These are phyloP conservation scores for Cytidiella melzeri DNA, from an alignment of 768 basidiomycete genomes.

Conservation along the genomic window DNA sequence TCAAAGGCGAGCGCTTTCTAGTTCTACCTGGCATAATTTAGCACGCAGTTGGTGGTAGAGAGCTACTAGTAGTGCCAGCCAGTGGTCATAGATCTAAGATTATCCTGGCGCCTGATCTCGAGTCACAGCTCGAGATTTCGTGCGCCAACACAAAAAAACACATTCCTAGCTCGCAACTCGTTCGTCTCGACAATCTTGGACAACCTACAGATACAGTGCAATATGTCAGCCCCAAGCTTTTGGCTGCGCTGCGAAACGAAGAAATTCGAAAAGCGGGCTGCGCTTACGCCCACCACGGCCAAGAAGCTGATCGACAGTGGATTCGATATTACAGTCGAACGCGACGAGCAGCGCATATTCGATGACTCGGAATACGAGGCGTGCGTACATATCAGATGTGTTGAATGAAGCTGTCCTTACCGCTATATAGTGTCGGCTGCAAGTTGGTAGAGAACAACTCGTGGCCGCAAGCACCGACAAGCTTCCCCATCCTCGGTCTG, in stretches of 20 bases:
- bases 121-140: conserved; percentile 6
- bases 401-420: not conserved
- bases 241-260: conserved; percentile 99
- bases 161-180: not conserved
- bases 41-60: too few relatives aligned
- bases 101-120: conserved; percentile 8
- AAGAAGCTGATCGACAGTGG: conserved; percentile 84
- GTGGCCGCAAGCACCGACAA: conserved; percentile 76
- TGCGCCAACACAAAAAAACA: not conserved
- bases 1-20: conserved; percentile 8
- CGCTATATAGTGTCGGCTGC: conserved; percentile 71
- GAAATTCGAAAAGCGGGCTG: conserved; percentile 87
- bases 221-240: conserved; percentile 49
- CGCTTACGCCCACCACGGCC: conserved; percentile 87
- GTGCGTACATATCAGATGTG: conserved; percentile 42
- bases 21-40: conserved; percentile 12
- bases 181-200: too few relatives aligned
- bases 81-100: not conserved
- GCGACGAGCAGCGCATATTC: conserved; percentile 92
- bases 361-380: conserved; percentile 87
- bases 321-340: conserved; percentile 87
- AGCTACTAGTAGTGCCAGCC: too few relatives aligned
- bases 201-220: too few relatives aligned
- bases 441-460: conserved; percentile 80
- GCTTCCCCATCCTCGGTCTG: conserved; percentile 84